Evolutionary conservation across 2,329 filamentous ascomycete species (phyloP), one percentile per base, ranked within the genome.

Genomic region (Didymella glomerata): DNA sequence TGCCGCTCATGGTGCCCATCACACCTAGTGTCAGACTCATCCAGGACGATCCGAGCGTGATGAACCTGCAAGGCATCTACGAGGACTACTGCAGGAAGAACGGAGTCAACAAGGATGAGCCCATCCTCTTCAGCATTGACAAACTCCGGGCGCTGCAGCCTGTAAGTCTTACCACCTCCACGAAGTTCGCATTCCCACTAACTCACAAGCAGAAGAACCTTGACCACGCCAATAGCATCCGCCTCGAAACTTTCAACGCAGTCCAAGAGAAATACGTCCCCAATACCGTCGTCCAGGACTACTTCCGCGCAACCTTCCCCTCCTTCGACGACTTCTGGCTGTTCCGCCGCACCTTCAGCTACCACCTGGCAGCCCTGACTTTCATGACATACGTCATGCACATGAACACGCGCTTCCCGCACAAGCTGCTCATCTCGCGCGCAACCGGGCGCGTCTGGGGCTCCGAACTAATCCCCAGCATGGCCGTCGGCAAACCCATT

Each of bases 381-480:
- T 99, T 99, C 81, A 97, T 99, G 90, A 98, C 95, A 4, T 99
- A 98, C 75, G 90, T 97, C 59, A 90, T 99, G 81, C 94, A 94
- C 80, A 98, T 99, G 88, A 92, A 94, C 75, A 92, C 92, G 76
- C 91, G 95, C 28, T 97, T 95, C 77, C 96, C 95, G 6, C 92
- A 93, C 78, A 99, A 99, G 84, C 90, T 98, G 77, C 90, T 91
- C 78, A 96, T 99, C 71, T 90, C 92, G 11, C 89, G 93, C 24
- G 86, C 86, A 28, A 93, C 90, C 6, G 96, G 96, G 65, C 95
- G 96, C 72, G 91, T 99, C 67, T 99, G 96, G 96, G 93, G 93
- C 47, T 92, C 92, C 8, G 95, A 99, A 77, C 84, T 98, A 51
- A 91, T 98, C 79, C 92, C 95, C 0, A 90, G 89, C 65, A 93